Conservation (phyloP, 2,329 filamentous ascomycete species). For the Pyrenophora tritici-repentis region DNA sequence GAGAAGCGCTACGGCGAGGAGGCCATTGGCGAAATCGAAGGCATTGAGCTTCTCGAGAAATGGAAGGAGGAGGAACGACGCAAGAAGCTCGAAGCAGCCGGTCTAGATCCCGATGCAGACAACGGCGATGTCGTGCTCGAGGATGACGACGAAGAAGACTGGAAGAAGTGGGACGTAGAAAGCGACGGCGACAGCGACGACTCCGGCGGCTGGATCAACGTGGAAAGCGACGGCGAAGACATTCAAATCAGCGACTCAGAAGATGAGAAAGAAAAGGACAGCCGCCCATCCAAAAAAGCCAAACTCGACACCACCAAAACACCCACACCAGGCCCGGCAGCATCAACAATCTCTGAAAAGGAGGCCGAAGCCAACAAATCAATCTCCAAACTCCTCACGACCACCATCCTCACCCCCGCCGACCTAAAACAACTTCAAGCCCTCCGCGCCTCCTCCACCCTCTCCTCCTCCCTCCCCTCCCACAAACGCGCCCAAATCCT, state of each 20-base stretch:
- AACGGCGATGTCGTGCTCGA: constrained; percentile 63
- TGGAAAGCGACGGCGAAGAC: constrained; percentile 77
- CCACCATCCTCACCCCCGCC: constrained; percentile 90
- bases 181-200: constrained; percentile 64
- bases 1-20: constrained; percentile 84
- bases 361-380: constrained; percentile 45
- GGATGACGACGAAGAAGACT: constrained; percentile 62
- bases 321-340: constrained; percentile 32
- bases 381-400: constrained; percentile 77
- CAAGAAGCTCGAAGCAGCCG: constrained; percentile 71
- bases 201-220: constrained; percentile 91
- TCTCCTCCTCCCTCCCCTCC: constrained; percentile 65
- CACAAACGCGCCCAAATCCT: constrained; percentile 49
- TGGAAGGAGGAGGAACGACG: constrained; percentile 91
- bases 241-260: constrained; percentile 76
- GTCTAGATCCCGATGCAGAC: constrained; percentile 64
- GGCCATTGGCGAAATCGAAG: constrained; percentile 83
- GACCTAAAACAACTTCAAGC: constrained; percentile 95
- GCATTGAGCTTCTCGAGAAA: constrained; percentile 85
- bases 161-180: constrained; percentile 66
- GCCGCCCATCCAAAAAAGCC: constrained; percentile 68
- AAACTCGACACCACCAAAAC: constrained; percentile 54
- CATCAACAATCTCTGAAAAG: constrained; percentile 41
- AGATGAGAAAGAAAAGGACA: constrained; percentile 60
- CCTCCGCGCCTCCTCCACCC: constrained; percentile 73